Evolutionary conservation across 1,139 yeast species (phyloP).

Genomic region (Wickerhamiella infanticola): DNA sequence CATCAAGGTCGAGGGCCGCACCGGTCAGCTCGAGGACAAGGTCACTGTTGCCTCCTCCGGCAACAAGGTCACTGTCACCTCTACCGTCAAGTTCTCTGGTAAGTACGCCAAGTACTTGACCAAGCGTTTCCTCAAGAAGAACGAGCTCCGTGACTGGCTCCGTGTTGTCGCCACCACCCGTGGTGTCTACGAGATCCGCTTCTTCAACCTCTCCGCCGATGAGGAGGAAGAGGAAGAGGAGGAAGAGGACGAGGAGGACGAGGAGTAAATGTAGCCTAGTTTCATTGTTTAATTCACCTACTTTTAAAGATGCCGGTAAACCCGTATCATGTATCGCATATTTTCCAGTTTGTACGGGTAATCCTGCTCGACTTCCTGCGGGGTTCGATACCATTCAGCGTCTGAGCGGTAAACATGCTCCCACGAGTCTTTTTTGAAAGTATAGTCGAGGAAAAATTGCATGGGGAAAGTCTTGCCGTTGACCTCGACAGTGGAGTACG

Average conservation of each 20-base stretch:
- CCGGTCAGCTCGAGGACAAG: constrained; percentile 94
- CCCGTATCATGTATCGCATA: constrained; percentile 71
- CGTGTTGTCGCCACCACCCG: constrained; percentile 95
- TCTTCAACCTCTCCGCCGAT: constrained; percentile 98
- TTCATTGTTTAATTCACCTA: background rate
- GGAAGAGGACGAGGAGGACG: constrained; percentile 31
- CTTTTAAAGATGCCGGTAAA: constrained; percentile 38
- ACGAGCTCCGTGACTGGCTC: constrained; percentile 97
- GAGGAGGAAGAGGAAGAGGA: constrained; percentile 76
- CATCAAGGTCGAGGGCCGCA: constrained; percentile 95
- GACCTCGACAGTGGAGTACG: constrained; percentile 63
- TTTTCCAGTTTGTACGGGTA: constrained; percentile 68
- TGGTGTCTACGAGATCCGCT: constrained; percentile 95
- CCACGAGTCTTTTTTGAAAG: constrained; percentile 49
- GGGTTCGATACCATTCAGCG: constrained; percentile 68
- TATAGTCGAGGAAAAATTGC: constrained; percentile 61
- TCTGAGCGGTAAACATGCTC: constrained; percentile 48
- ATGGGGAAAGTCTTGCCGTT: constrained; percentile 71
- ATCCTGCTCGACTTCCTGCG: constrained; percentile 28
- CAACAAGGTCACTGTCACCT: constrained; percentile 68
- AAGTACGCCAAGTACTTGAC: constrained; percentile 98
- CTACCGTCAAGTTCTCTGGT: constrained; percentile 96
- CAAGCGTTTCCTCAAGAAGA: constrained; percentile 99
- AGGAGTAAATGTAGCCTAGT: constrained; percentile 33
- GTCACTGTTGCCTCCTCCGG: constrained; percentile 79